Evolutionary conservation across 75 land plant genomes (phyloP).

Genomic region (Picea glauca): DNA sequence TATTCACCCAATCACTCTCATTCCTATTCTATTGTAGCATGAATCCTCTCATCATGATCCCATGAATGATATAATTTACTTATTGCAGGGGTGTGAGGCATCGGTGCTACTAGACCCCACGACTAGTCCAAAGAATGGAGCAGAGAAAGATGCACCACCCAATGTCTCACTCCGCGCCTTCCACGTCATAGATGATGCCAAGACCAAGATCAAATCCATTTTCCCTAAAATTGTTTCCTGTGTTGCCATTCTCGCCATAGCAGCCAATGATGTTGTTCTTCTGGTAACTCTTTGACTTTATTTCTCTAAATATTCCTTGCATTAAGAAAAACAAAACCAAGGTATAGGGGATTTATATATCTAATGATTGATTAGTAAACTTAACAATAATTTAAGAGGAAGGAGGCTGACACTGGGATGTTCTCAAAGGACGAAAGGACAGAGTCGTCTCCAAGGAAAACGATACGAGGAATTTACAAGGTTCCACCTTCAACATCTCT

Average conservation of each 20-base stretch:
- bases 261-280: constrained; percentile 59
- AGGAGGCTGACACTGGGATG: constrained; percentile 28
- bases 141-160: constrained; percentile 20
- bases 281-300: constrained; percentile 18
- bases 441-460: constrained; percentile 11
- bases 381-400: constrained; percentile 11
- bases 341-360: not conserved
- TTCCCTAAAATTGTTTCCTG: constrained; percentile 57
- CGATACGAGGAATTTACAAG: constrained; percentile 16
- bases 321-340: not conserved
- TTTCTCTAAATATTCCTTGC: not conserved
- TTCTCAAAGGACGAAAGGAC: constrained; percentile 23
- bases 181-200: constrained; percentile 13
- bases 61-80: no score
- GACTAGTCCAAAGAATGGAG: constrained; percentile 13
- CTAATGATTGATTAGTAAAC: not conserved
- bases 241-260: constrained; percentile 53
- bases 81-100: constrained; percentile 46
- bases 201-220: constrained; percentile 32
- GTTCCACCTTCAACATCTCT: constrained; percentile 8
- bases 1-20: no score
- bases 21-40: no score
- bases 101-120: constrained; percentile 31
- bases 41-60: no score
- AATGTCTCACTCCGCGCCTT: no score